Percentiles rank a stretch among this genome's conserved stretches.
phyloP scores from a whole-genome alignment of 2,329 filamentous ascomycete genomes.

The Paecilomyces fulvus region DNA sequence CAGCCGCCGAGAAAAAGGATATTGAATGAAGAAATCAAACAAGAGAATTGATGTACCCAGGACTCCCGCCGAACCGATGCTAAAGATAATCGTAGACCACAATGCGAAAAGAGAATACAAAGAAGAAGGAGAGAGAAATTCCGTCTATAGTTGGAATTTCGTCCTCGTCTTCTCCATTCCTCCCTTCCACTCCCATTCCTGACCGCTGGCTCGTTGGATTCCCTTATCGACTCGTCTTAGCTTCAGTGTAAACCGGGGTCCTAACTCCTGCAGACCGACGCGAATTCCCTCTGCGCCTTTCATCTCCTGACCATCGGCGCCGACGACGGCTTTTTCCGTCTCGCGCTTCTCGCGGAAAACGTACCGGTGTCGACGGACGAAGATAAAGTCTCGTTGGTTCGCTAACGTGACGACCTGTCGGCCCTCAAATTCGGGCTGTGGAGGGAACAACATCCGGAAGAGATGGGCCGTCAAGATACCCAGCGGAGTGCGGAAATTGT shows the following conservation, averaged over 20 bases:
- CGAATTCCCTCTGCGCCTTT: constrained; percentile 78
- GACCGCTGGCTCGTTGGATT: constrained; percentile 64
- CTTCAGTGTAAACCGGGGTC: constrained; percentile 77
- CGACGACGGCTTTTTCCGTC: constrained; percentile 79
- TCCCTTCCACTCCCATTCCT: constrained; percentile 95
- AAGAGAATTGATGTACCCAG: not conserved
- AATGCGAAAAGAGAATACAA: not conserved
- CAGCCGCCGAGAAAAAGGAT: not conserved
- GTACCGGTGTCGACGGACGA: constrained; percentile 82
- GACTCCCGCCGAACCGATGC: not conserved
- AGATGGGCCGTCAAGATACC: constrained; percentile 80
- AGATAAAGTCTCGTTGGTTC: constrained; percentile 95
- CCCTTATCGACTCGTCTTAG: constrained; percentile 85
- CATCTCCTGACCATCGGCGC: constrained; percentile 71
- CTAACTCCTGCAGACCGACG: constrained; percentile 82
- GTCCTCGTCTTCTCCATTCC: constrained; percentile 91
- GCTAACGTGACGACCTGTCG: constrained; percentile 86
- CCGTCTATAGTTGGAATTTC: constrained; percentile 70
- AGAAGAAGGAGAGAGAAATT: not conserved
- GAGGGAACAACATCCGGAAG: constrained; percentile 72
- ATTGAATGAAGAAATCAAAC: not conserved
- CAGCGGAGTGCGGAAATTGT: constrained; percentile 90
- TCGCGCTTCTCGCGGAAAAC: constrained; percentile 81
- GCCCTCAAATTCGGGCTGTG: constrained; percentile 72
- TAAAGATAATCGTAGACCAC: not conserved